These are phyloP conservation scores for Drechslerella stenobrocha DNA, from an alignment of 2,329 filamentous ascomycete genomes.

Conservation along the genomic window DNA sequence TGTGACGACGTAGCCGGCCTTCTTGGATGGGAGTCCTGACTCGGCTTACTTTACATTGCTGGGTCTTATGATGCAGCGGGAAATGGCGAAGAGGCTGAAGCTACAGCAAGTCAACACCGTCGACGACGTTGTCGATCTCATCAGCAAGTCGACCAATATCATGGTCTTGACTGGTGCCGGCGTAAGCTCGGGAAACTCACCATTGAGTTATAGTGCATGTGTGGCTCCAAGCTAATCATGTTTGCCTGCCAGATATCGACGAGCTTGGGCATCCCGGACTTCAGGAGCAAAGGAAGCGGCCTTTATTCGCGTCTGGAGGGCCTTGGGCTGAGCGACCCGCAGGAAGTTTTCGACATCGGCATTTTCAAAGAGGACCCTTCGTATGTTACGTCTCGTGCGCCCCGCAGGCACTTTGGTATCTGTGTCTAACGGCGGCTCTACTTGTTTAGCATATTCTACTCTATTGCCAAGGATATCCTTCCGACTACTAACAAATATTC, in stretches of 20 bases:
- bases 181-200: conserved; percentile 55
- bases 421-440: conserved; percentile 1
- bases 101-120: conserved; percentile 78
- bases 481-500: conserved; percentile 78
- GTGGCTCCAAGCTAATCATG: conserved; percentile 6
- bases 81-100: conserved; percentile 80
- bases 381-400: conserved; percentile 26
- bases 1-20: conserved; percentile 60
- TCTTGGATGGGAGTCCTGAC: conserved; percentile 73
- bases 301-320: conserved; percentile 83
- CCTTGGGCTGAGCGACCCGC: conserved; percentile 77
- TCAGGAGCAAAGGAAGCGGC: conserved; percentile 88
- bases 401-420: neutral
- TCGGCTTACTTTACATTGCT: conserved; percentile 75
- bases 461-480: conserved; percentile 84
- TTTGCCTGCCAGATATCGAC: conserved; percentile 71
- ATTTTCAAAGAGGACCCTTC: conserved; percentile 83
- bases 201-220: conserved; percentile 21
- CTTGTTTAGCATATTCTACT: conserved; percentile 70
- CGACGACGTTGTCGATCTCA: conserved; percentile 79
- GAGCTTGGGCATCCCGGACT: conserved; percentile 93
- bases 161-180: conserved; percentile 93
- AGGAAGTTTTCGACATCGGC: conserved; percentile 91
- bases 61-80: conserved; percentile 74
- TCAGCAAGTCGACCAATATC: conserved; percentile 77